Evolutionary conservation across 2,329 filamentous ascomycete species (phyloP).

Genomic region (Trichoderma sp.): DNA sequence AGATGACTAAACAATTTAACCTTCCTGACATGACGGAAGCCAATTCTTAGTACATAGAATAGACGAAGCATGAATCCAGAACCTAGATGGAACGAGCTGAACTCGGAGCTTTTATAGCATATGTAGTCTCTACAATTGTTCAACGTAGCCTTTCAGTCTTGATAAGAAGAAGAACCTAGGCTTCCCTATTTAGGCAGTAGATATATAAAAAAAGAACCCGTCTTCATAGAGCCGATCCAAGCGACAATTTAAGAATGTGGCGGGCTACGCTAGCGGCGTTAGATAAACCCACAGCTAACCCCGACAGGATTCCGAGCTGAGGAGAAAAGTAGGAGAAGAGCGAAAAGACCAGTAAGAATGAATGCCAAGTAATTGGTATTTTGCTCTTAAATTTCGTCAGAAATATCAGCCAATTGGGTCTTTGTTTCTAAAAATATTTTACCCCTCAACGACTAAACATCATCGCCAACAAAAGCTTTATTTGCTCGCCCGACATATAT

Average conservation of each 20-base stretch:
- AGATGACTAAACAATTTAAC: not conserved
- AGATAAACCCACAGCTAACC: not conserved
- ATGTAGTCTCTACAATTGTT: not conserved
- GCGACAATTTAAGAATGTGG: not conserved
- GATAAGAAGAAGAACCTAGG: not conserved
- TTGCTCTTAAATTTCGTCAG: not conserved
- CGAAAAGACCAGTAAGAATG: not conserved
- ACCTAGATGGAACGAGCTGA: not conserved
- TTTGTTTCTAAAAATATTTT: not conserved
- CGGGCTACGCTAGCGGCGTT: not conserved
- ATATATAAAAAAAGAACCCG: not conserved
- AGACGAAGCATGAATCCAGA: not conserved
- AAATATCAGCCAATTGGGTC: not conserved
- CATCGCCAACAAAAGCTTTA: no score
- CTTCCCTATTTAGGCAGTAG: not conserved
- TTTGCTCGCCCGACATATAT: no score
- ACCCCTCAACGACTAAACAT: not conserved
- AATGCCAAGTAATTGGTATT: not conserved
- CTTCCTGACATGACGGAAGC: not conserved
- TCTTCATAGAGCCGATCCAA: not conserved
- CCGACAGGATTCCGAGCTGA: not conserved
- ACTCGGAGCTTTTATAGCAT: no score
- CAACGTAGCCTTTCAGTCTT: not conserved
- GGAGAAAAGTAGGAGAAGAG: not conserved
- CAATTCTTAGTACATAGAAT: not conserved